A percentile compares a stretch with the other conserved stretches of the same genome.
Evolutionary conservation across 108 stramenopile species (phyloP).

Genomic region (Nitzschia putrida): DNA sequence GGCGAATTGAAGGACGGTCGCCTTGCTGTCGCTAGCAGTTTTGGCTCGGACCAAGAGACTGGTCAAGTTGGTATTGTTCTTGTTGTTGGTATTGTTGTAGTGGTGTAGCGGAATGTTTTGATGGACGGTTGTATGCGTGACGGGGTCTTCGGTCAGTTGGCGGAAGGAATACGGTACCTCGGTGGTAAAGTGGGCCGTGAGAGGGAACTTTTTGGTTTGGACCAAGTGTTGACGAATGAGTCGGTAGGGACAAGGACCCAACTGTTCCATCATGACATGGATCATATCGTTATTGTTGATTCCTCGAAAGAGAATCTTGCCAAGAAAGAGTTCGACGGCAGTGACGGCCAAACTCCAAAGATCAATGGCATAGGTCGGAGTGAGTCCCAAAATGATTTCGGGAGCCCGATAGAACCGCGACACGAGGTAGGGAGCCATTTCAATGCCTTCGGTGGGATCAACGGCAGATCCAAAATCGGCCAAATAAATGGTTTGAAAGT

Average conservation of each 20-base stretch:
- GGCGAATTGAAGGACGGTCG: constrained; percentile 74
- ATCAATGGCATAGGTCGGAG: constrained; percentile 90
- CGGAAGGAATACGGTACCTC: constrained; percentile 62
- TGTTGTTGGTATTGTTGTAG: not conserved
- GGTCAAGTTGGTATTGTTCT: constrained; percentile 30
- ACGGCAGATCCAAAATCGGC: constrained; percentile 97
- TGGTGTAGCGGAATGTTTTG: constrained; percentile 53
- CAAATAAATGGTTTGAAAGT: constrained; percentile 82
- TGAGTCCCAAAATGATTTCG: constrained; percentile 96
- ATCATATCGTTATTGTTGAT: constrained; percentile 96
- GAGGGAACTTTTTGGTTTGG: constrained; percentile 55
- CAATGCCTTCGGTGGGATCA: constrained; percentile 38
- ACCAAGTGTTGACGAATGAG: constrained; percentile 80
- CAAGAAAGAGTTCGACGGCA: constrained; percentile 94
- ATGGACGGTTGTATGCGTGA: constrained; percentile 59
- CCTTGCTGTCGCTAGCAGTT: constrained; percentile 74
- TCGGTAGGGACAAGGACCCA: constrained; percentile 88
- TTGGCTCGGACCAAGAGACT: constrained; percentile 67
- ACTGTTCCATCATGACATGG: constrained; percentile 84
- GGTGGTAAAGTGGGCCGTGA: constrained; percentile 54
- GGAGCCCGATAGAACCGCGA: constrained; percentile 98
- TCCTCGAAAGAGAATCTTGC: constrained; percentile 89
- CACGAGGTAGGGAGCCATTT: constrained; percentile 95
- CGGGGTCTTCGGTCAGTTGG: constrained; percentile 67
- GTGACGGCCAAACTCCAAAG: constrained; percentile 92